These are phyloP conservation scores for Arabidopsis arenosa DNA, from an alignment of 345 rosid genomes.

Conservation along the genomic window DNA sequence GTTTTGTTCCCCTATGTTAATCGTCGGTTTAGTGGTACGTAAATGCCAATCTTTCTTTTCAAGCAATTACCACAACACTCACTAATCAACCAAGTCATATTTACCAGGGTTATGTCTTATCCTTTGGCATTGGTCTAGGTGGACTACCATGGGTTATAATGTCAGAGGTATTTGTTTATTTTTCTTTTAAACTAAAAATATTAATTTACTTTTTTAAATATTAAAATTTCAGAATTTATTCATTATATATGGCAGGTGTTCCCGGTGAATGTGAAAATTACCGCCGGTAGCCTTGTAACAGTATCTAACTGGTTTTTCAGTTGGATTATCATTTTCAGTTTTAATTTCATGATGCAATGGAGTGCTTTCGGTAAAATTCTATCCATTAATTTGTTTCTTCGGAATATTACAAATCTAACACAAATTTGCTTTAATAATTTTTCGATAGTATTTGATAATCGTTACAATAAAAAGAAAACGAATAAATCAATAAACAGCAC, in stretches of 20 bases:
- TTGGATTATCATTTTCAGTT: conserved; percentile 55
- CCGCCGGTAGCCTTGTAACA: conserved; percentile 61
- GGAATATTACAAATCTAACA: not conserved
- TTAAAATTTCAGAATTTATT: not conserved
- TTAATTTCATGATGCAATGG: conserved; percentile 61
- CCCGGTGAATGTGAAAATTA: conserved; percentile 55
- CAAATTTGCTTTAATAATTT: not conserved
- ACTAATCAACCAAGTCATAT: not conserved
- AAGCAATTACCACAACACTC: not conserved
- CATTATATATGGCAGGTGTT: conserved; percentile 46
- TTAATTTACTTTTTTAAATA: not conserved
- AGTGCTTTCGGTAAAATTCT: conserved; percentile 41
- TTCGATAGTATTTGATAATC: too few relatives aligned
- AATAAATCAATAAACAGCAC: too few relatives aligned
- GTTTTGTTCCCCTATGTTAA: conserved; percentile 45
- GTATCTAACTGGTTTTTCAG: conserved; percentile 52
- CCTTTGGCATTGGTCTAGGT: conserved; percentile 52
- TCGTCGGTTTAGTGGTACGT: conserved; percentile 54
- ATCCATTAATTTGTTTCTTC: not conserved
- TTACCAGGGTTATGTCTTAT: conserved; percentile 47
- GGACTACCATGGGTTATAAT: conserved; percentile 64
- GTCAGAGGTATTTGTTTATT: conserved; percentile 62
- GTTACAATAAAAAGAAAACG: too few relatives aligned
- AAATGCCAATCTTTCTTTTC: not conserved
- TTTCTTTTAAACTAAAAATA: not conserved